Conservation (phyloP, 192 early-diverging fungal species). For the Gigaspora rosea region DNA sequence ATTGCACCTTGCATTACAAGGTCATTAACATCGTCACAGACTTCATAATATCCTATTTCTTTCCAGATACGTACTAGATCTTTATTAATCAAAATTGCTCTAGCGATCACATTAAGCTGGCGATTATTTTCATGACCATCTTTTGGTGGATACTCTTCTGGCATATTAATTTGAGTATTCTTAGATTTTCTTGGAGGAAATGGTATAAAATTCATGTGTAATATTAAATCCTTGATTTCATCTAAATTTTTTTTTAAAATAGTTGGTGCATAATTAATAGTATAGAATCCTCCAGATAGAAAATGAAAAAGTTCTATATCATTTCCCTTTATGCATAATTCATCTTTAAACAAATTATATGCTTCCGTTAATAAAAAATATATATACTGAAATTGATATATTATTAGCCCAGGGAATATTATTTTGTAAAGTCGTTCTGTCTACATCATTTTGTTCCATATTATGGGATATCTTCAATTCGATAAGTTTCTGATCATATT, state of each 20-base stretch:
- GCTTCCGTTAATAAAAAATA: background rate
- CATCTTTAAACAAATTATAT: background rate
- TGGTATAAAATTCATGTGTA: constrained; percentile 1
- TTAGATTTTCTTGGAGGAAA: background rate
- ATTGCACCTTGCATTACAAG: constrained; percentile 13
- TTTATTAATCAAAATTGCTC: constrained; percentile 9
- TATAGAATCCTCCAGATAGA: background rate
- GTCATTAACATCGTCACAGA: constrained; percentile 17
- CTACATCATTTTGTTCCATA: background rate
- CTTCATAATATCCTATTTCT: constrained; percentile 15
- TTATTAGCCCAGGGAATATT: background rate
- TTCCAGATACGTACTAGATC: background rate
- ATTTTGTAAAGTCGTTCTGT: background rate
- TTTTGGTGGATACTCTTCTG: constrained; percentile 13
- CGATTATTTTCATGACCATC: constrained; percentile 26
- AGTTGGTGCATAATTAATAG: background rate
- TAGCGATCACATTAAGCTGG: constrained; percentile 4
- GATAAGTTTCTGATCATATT: background rate
- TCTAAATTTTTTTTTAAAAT: constrained; percentile 3
- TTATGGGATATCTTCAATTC: background rate
- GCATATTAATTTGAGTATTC: background rate
- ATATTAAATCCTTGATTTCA: constrained; percentile 9
- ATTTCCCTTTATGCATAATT: constrained; percentile 1
- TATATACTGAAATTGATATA: background rate
- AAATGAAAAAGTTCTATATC: constrained; percentile 19